Conservation (phyloP, 1,284 basidiomycete species). For the Phellinidium pouzarii region DNA sequence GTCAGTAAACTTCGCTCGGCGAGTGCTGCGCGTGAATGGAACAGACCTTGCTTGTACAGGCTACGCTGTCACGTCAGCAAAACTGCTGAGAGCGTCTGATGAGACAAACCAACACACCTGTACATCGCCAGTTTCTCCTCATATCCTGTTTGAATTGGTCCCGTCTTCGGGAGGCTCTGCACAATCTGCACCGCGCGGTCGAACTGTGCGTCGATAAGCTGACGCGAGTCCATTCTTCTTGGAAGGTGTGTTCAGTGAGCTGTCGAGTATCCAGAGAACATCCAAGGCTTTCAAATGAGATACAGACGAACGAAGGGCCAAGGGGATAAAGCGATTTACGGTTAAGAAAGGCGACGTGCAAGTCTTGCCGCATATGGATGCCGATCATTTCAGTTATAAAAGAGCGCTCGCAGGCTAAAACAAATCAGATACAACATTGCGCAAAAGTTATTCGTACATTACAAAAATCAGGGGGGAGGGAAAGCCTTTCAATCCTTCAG, state of each 20-base stretch:
- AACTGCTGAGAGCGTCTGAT: constrained; percentile 6
- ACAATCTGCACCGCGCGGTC: constrained; percentile 93
- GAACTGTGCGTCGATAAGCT: constrained; percentile 77
- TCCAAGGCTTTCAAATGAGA: neutral
- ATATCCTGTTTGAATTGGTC: constrained; percentile 94
- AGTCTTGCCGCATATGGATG: neutral
- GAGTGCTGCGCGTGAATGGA: constrained; percentile 5
- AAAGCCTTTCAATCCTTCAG: no score
- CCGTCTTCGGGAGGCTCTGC: constrained; percentile 86
- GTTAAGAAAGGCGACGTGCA: neutral
- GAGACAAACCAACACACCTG: constrained; percentile 44
- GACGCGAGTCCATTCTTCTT: constrained; percentile 44
- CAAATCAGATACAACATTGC: no score
- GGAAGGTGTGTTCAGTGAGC: neutral
- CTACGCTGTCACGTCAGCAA: constrained; percentile 33
- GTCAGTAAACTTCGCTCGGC: constrained; percentile 3
- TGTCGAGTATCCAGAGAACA: neutral
- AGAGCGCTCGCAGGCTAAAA: neutral
- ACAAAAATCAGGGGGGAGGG: no score
- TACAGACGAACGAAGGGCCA: neutral
- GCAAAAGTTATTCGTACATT: no score
- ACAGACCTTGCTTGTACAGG: constrained; percentile 85
- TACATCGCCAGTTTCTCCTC: constrained; percentile 96
- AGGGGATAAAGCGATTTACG: neutral
- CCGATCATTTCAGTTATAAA: neutral